Percentiles rank a stretch among this genome's conserved stretches.
These are phyloP conservation scores for Thelonectria rubi DNA, from an alignment of 2,329 filamentous ascomycete species.

Conservation along the genomic window DNA sequence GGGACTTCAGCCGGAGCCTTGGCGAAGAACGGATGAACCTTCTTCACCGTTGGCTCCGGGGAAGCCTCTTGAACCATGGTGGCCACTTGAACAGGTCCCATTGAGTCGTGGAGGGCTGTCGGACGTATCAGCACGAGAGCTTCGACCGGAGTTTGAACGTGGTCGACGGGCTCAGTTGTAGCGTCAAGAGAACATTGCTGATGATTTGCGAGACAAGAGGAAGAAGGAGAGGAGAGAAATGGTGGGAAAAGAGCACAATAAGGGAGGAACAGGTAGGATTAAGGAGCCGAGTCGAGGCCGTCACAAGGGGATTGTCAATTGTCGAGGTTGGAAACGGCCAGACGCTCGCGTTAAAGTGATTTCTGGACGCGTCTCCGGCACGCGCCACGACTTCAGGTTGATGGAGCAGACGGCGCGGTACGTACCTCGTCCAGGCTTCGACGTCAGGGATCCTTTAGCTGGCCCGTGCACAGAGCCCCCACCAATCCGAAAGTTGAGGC, in stretches of 20 bases:
- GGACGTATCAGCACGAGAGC: slow-evolving; percentile 8
- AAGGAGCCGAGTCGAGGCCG: not conserved
- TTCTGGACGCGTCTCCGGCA: slow-evolving; percentile 35
- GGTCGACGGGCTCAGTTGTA: slow-evolving; percentile 25
- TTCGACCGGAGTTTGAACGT: slow-evolving; percentile 3
- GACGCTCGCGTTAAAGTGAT: slow-evolving; percentile 41
- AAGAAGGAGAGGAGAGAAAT: not conserved
- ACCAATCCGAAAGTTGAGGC: slow-evolving; percentile 19
- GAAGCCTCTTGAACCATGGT: slow-evolving; percentile 56
- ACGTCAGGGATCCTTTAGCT: slow-evolving; percentile 37
- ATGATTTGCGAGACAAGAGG: not conserved
- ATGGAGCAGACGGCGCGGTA: too few species aligned
- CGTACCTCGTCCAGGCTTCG: not conserved
- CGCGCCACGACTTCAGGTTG: slow-evolving; percentile 30
- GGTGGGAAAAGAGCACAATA: not conserved
- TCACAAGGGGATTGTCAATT: slow-evolving; percentile 24
- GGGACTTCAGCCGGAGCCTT: slow-evolving; percentile 35
- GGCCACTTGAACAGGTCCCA: slow-evolving; percentile 54
- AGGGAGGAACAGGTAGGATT: not conserved
- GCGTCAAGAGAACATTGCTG: slow-evolving; percentile 34
- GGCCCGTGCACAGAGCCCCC: slow-evolving; percentile 31
- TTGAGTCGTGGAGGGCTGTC: slow-evolving; percentile 42
- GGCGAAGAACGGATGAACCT: slow-evolving; percentile 66
- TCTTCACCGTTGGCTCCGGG: slow-evolving; percentile 50
- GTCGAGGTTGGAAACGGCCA: slow-evolving; percentile 17